Base-by-base conservation (phyloP, 2,329 filamentous ascomycete genomes). In the Penicillium sp. region DNA sequence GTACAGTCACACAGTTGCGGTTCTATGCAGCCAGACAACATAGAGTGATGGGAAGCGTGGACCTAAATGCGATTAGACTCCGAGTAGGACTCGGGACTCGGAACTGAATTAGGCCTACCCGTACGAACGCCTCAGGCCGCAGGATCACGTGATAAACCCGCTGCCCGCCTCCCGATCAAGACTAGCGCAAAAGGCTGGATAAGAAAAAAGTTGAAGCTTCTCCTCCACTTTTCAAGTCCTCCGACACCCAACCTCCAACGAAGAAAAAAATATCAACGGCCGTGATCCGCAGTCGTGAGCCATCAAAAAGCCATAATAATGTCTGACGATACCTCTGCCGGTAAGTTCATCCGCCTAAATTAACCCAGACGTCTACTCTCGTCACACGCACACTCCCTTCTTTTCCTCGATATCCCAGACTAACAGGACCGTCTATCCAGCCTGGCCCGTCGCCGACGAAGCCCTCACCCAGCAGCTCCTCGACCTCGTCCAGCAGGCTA, bases 391-490 rank as follows among this genome's bases (percentile, higher is more conserved):
- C 8, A 5, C 5, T 19, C 13, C 38, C 2, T 15, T 44, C 31
- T 17, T 19, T 23, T 15, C 23, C 19, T 15, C 51, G 7, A 19
- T n/a, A 19, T n/a, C 46, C 17, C 31, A 30, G 21, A 56, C 52
- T 47, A 57, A 59, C 64, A 66, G 50, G 67, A 48, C 3, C 47
- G 21, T 44, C 30, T 35, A 15, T 38, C 26, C 64, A 86, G 88
- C 89, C 67, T 91, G 89, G 88, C 89, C 89, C 65, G 78, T 90
- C 76, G 90, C 90, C 78, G 90, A 92, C 75, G 84, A 87, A 74
- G 86, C 87, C 71, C 84, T 96, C 67, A 87, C 90, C 60, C 89
- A 93, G 83, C 89, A 93, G 77, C 88, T 97, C 67, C 87, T 97
- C 66, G 91, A 96, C 71, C 85, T 93, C 60, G 85, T 93, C 65